Evolutionary conservation across 2,329 filamentous ascomycete genomes (phyloP).

Genomic region (Ophiocordyceps camponoti-leonardi): DNA sequence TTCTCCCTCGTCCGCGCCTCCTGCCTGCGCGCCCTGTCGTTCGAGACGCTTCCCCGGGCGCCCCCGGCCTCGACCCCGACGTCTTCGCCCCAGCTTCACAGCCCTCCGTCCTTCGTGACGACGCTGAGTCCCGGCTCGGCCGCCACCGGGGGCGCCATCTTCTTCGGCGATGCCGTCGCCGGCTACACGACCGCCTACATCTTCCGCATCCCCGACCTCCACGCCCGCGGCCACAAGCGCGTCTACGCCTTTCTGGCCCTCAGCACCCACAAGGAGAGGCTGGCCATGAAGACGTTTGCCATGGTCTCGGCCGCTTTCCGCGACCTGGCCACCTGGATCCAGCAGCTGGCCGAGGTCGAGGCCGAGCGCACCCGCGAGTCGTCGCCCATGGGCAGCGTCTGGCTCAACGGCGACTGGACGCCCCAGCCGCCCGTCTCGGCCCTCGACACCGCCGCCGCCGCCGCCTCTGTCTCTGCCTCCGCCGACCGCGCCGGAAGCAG

Average conservation of each 20-base stretch:
- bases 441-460: constrained; percentile 13
- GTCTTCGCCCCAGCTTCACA: constrained; percentile 16
- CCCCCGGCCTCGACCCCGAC: constrained; percentile 24
- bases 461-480: constrained; percentile 2
- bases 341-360: constrained; percentile 44
- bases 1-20: constrained; percentile 51
- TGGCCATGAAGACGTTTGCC: constrained; percentile 49
- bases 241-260: constrained; percentile 51
- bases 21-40: constrained; percentile 47
- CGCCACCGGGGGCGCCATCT: constrained; percentile 46
- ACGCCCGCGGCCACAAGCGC: constrained; percentile 50
- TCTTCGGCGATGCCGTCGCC: constrained; percentile 47
- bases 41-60: constrained; percentile 45
- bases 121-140: constrained; percentile 35
- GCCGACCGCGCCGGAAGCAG: constrained; percentile 28
- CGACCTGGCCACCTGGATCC: constrained; percentile 49
- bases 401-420: constrained; percentile 18
- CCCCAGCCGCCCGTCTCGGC: constrained; percentile 10
- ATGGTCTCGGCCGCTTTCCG: constrained; percentile 44
- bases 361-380: constrained; percentile 36
- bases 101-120: constrained; percentile 33
- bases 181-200: constrained; percentile 56
- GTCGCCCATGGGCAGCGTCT: constrained; percentile 20
- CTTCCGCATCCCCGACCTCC: constrained; percentile 51
- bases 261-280: constrained; percentile 45